Percentiles rank a stretch among this genome's conserved stretches.
These are phyloP conservation scores for Cytidiella melzeri DNA, from an alignment of 768 basidiomycete species.

Conservation along the genomic window DNA sequence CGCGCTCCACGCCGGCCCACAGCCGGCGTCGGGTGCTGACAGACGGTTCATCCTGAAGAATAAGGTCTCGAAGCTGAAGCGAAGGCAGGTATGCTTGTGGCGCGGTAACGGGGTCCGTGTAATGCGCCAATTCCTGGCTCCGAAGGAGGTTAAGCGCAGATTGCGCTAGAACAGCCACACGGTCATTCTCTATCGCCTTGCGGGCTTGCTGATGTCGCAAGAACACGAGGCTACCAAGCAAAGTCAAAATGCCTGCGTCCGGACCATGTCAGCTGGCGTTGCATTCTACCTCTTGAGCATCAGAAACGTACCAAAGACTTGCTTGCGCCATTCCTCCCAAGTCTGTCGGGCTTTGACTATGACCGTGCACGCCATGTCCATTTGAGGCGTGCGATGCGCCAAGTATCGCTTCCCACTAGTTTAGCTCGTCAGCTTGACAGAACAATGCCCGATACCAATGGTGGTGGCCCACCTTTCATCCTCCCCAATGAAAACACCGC, in stretches of 20 bases:
- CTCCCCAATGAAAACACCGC: conserved; percentile 60
- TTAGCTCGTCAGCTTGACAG: neutral
- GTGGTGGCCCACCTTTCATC: conserved; percentile 43
- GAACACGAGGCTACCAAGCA: conserved; percentile 14
- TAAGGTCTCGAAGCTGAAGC: conserved; percentile 80
- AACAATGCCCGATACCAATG: neutral
- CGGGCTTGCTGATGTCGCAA: conserved; percentile 40
- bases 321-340: conserved; percentile 64
- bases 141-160: conserved; percentile 74
- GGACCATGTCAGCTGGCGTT: no score
- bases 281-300: no score
- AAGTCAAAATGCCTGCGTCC: neutral
- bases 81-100: conserved; percentile 78
- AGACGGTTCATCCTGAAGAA: conserved; percentile 78
- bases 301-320: conserved; percentile 51
- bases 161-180: conserved; percentile 69
- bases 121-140: conserved; percentile 77
- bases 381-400: conserved; percentile 63
- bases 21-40: conserved; percentile 55
- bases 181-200: conserved; percentile 52
- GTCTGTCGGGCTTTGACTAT: conserved; percentile 59
- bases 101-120: conserved; percentile 71
- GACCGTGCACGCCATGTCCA: conserved; percentile 61
- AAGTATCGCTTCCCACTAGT: conserved; percentile 66
- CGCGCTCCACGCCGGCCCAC: conserved; percentile 78